Conservation (phyloP, 2,329 filamentous ascomycete genomes). For the Alternaria solani region DNA sequence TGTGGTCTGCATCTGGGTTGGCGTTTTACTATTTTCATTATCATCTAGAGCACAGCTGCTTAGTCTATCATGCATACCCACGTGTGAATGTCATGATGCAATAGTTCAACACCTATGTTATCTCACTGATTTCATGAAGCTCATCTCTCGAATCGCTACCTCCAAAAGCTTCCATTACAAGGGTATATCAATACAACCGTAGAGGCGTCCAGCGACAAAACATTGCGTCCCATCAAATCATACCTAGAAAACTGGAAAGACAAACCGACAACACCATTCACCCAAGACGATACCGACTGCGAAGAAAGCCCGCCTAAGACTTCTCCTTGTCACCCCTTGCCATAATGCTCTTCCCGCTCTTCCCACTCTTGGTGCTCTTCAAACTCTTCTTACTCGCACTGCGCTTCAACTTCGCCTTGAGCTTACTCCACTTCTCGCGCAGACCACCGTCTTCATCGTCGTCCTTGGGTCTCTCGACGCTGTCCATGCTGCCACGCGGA, state of each 20-base stretch:
- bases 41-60: background rate
- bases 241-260: background rate
- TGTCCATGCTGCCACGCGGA: constrained; percentile 32
- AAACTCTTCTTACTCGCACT: constrained; percentile 47
- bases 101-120: background rate
- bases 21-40: constrained; percentile 4
- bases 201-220: background rate
- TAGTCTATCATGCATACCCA: background rate
- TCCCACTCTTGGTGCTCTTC: constrained; percentile 42
- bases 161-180: background rate
- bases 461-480: constrained; percentile 14
- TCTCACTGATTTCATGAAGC: background rate
- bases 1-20: constrained; percentile 13
- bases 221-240: background rate
- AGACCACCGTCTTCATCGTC: constrained; percentile 28
- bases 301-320: constrained; percentile 14
- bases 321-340: constrained; percentile 14
- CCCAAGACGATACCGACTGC: background rate
- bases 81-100: constrained; percentile 12
- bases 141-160: background rate
- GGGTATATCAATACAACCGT: background rate
- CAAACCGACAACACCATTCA: background rate
- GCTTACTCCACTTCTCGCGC: constrained; percentile 46
- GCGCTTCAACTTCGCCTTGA: constrained; percentile 47
- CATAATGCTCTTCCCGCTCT: constrained; percentile 26